phyloP scores from a whole-genome alignment of 768 basidiomycete genomes.

The Psilocybe tampanensis region DNA sequence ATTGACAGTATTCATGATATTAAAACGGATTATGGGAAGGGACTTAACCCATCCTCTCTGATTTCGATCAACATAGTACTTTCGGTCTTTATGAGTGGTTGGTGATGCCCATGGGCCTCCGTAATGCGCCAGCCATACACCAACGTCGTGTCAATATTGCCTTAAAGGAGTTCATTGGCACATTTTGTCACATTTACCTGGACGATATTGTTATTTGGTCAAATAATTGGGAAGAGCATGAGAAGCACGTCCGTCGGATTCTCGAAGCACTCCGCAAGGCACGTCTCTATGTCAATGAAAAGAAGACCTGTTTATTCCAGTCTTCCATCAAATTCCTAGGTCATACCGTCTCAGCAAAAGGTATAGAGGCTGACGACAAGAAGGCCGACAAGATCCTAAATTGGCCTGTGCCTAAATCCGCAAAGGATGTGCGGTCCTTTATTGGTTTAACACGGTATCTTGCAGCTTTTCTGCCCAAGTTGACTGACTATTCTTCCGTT shows the following conservation, averaged over 20 bases:
- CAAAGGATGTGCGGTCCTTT: conserved; percentile 14
- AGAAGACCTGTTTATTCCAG: conserved; percentile 12
- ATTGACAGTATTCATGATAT: too few relatives aligned
- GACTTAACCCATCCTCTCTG: too few relatives aligned
- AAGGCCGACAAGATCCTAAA: conserved; percentile 27
- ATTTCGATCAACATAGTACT: conserved; percentile 22
- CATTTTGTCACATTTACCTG: conserved; percentile 45
- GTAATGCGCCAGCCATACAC: conserved; percentile 33
- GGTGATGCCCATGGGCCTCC: conserved; percentile 39
- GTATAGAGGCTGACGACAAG: conserved; percentile 22
- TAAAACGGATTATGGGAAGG: too few relatives aligned
- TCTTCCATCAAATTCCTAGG: conserved; percentile 32
- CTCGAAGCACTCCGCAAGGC: conserved; percentile 19
- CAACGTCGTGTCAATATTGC: conserved; percentile 32
- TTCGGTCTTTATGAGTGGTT: conserved; percentile 37
- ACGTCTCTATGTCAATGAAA: background rate
- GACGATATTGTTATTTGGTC: conserved; percentile 52
- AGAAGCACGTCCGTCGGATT: conserved; percentile 21
- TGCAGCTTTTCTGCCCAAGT: conserved; percentile 9
- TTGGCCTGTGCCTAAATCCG: conserved; percentile 26
- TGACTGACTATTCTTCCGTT: conserved; percentile 5
- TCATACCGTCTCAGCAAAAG: conserved; percentile 36
- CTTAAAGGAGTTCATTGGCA: conserved; percentile 33
- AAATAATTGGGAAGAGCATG: conserved; percentile 33
- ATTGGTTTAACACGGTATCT: conserved; percentile 20